These are phyloP conservation scores for Fusarium equiseti DNA, from an alignment of 2,329 filamentous ascomycete genomes.

Conservation along the genomic window DNA sequence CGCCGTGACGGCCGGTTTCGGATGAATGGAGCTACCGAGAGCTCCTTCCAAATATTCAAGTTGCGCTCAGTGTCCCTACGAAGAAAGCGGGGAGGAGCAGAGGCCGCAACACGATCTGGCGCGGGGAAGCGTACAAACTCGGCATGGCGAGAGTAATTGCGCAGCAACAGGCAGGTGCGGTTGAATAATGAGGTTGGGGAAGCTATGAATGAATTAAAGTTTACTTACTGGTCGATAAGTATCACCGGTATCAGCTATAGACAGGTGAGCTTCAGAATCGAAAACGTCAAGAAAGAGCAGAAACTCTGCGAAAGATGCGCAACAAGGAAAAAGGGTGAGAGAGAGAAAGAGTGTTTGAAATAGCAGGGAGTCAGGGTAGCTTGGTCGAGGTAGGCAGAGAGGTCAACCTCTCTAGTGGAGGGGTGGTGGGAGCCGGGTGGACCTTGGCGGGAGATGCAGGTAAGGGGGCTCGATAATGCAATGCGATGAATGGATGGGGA, in stretches of 20 bases:
- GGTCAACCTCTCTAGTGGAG: conserved; percentile 49
- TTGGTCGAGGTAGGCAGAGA: conserved; percentile 41
- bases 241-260: conserved; percentile 70
- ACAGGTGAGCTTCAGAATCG: conserved; percentile 54
- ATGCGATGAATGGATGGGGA: conserved; percentile 45
- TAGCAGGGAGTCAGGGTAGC: conserved; percentile 50
- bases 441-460: conserved; percentile 61
- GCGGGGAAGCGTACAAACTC: conserved; percentile 42
- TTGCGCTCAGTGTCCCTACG: conserved; percentile 27
- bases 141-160: conserved; percentile 33
- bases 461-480: conserved; percentile 56
- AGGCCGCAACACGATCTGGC: conserved; percentile 31
- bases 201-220: conserved; percentile 27
- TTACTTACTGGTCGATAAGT: conserved; percentile 71
- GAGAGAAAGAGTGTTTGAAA: conserved; percentile 49
- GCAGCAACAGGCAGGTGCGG: conserved; percentile 13
- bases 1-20: conserved; percentile 38
- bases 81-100: conserved; percentile 39
- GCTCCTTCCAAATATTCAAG: conserved; percentile 29
- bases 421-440: conserved; percentile 57
- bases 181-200: conserved; percentile 19
- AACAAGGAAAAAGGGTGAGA: conserved; percentile 44
- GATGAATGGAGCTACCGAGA: conserved; percentile 38
- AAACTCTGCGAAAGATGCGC: conserved; percentile 44
- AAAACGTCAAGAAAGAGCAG: conserved; percentile 41